phyloP scores from a whole-genome alignment of 1,284 basidiomycete species.

The Rhodotorula sp. region DNA sequence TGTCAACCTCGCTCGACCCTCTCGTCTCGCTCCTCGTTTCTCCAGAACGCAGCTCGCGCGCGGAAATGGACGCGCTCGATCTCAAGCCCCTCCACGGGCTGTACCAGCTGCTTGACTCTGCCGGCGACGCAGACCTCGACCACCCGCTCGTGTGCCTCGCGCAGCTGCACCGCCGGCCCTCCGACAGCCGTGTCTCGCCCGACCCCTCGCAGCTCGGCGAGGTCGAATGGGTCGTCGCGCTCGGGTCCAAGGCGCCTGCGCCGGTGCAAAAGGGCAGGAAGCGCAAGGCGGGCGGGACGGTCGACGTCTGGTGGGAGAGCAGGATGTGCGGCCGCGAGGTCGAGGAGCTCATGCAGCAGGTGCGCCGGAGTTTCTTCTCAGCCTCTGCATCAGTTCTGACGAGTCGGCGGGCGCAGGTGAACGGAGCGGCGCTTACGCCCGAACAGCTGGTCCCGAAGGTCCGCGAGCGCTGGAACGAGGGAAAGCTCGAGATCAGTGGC shows the following conservation, averaged over 20 bases:
- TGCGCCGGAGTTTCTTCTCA: neutral
- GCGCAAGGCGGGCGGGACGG: no score
- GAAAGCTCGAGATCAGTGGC: neutral
- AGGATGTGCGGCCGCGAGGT: neutral
- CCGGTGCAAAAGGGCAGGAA: neutral
- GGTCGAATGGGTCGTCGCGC: slow-evolving; percentile 5
- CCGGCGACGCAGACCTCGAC: neutral
- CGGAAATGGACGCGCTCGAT: neutral
- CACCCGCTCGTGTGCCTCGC: slow-evolving; percentile 14
- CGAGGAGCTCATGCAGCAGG: neutral
- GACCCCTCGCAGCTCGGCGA: neutral
- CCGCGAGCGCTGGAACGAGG: neutral
- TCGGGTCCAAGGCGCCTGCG: neutral
- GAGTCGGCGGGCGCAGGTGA: neutral
- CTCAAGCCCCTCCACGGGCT: slow-evolving; percentile 1
- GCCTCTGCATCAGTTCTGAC: neutral
- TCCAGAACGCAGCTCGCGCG: fast-evolving
- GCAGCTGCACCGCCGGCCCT: neutral
- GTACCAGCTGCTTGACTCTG: neutral
- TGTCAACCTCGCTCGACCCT: neutral
- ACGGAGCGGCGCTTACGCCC: neutral
- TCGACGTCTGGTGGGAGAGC: slow-evolving; percentile 15
- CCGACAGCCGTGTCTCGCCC: neutral
- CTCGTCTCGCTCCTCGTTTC: neutral
- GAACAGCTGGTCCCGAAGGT: neutral